Base-by-base conservation (phyloP, 345 rosid genomes). In the Cardamine occulta region DNA sequence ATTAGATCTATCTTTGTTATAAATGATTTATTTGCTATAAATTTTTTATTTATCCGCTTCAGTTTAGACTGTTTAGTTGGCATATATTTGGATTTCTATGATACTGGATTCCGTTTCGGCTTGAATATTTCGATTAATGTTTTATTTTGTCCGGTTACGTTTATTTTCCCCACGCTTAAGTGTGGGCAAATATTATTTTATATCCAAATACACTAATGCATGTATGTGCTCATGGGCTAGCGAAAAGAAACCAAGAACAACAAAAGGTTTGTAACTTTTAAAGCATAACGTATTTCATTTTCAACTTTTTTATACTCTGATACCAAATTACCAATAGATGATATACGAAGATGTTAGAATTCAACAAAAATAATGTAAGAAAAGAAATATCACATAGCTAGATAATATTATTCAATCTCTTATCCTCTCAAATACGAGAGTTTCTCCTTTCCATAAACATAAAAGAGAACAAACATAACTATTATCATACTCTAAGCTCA, bases 391-490 rank as follows among this genome's bases (percentile, higher is more conserved):
- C n/a, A 26, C 4, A 2, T 37, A 10, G 10, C 2, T 15, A 42
- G 21, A 45, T 28, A 34, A 0, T 4, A 51, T 32, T 19, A 19
- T 66, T 23, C 23, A 68, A 24, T 68, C 62, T 52, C 28, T 15
- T 68, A 15, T 37, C 37, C 51, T 15, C 2, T 1, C 0, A n/a
- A 4, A 68, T 17, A 24, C 17, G 7, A 68, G 7, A 24, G 72
- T 54, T 2, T 68, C 62, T 35, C 72, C 72, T 68, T 54, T 68
- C 72, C 62, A 53, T 24, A 68, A 23, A 68, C 72, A 68, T 14
- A 0, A 21, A 68, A 68, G 62, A 68, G 72, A 53, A 35, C 62
- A 68, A 51, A 54, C 72, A 54, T 23, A 37, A 54, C 0, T 4
- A 68, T 24, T 15, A 35, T 11, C 35, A 68, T 53, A 68, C 3